Evolutionary conservation across 768 basidiomycete genomes (phyloP), one percentile per base, ranked within the genome.

Genomic region (Russula brevipes): DNA sequence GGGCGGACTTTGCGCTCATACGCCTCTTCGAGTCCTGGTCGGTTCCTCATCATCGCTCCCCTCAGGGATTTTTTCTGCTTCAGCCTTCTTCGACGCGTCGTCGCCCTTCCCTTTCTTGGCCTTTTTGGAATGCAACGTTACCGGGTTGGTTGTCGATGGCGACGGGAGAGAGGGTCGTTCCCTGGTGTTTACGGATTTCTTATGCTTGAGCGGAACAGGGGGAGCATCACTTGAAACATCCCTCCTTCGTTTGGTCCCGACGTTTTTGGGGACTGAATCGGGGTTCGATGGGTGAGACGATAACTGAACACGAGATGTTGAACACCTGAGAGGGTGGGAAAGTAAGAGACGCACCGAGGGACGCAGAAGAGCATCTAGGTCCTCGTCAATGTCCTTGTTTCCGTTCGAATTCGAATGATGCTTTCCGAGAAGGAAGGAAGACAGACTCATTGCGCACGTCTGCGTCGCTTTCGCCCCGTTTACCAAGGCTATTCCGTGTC

Each of bases 341-440:
- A 11, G 30, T 31, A 42, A 24, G 30, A 36, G 46, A 71, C 82
- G 66, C 64, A 85, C 85, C 64, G 80, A 79, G 42, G 79, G 70
- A 36, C 78, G 78, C 70, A 91, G 88, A 35, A 91, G 68, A 31
- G 79, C 77, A 68, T 89, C 86, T 9, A 91, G 77, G 51, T 86
- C 87, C 4, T 73, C 72, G 62, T 88, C 87, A 45, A 85, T 73
- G 11, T 69, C 69, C 42, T 10, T 47, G 12, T 30, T 14, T 1
- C 33, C 24, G 42, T 53, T 61, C n/a, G 50, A 38, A 36, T 53
- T 61, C n/a, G 50, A 38, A 36, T 35, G 35, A 46, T 30, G 24
- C 33, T 56, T 55, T 51, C 31, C 44, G 14, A 69, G 64, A 11
- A 69, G 47, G 53, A 68, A 66, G 1, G 68, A 60, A 35, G 68